Evolutionary conservation across 768 basidiomycete genomes (phyloP).

Genomic region (Rhizopogon rudus): DNA sequence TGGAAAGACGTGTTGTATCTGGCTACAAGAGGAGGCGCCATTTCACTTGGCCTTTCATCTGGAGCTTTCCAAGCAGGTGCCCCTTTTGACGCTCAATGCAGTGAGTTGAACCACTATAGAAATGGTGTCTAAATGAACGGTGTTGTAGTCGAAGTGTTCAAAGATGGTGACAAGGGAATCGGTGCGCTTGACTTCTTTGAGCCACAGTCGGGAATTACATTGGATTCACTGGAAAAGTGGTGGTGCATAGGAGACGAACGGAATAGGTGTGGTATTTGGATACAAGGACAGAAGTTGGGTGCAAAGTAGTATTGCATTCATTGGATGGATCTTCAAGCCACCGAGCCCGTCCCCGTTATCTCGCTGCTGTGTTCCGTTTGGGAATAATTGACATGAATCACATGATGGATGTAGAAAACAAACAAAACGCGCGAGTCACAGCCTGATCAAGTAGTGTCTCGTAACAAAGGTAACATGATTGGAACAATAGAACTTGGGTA

Average conservation of each 20-base stretch:
- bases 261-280: slow-evolving; percentile 69
- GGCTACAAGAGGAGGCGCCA: slow-evolving; percentile 75
- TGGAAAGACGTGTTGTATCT: slow-evolving; percentile 84
- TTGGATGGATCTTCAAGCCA: background rate
- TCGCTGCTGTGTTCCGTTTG: too few relatives aligned
- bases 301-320: background rate
- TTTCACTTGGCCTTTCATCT: slow-evolving; percentile 58
- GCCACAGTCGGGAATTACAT: slow-evolving; percentile 19
- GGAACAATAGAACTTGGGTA: background rate
- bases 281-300: slow-evolving; percentile 50
- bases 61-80: slow-evolving; percentile 56
- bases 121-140: background rate
- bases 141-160: background rate
- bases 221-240: slow-evolving; percentile 80
- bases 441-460: too few relatives aligned
- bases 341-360: too few relatives aligned
- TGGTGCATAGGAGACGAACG: slow-evolving; percentile 76
- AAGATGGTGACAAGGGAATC: slow-evolving; percentile 30
- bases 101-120: slow-evolving; percentile 35
- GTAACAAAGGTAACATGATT: too few relatives aligned
- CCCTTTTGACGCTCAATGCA: slow-evolving; percentile 72
- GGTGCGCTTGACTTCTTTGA: slow-evolving; percentile 69
- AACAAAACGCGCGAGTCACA: too few relatives aligned
- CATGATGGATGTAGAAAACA: too few relatives aligned
- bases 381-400: too few relatives aligned